Evolutionary conservation across 75 land plant genomes (phyloP).

Genomic region (Pinus tabuliformis): DNA sequence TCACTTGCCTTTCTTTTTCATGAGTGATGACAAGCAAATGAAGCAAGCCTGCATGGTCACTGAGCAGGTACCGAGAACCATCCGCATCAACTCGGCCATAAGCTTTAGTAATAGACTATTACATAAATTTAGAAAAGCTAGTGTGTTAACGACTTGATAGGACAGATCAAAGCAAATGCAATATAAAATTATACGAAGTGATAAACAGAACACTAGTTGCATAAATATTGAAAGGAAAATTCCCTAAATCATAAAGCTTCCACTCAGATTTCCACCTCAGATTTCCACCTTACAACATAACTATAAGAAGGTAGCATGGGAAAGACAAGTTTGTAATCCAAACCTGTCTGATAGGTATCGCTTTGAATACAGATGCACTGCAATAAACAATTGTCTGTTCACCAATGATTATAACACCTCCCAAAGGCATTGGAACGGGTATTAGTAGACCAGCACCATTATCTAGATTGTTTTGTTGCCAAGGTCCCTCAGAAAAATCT

Average conservation of each 20-base stretch:
- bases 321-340: background rate
- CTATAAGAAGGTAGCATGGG: background rate
- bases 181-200: background rate
- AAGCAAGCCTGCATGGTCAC: constrained; percentile 90
- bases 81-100: constrained; percentile 99
- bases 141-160: background rate
- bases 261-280: background rate
- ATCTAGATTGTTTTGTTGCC: constrained; percentile 96
- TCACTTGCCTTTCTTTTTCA: constrained; percentile 86
- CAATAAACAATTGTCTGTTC: constrained; percentile 98
- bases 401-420: constrained; percentile 97
- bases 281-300: background rate
- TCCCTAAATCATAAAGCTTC: background rate
- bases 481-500: constrained; percentile 97
- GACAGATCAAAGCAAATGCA: background rate
- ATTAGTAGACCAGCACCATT: constrained; percentile 95
- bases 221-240: background rate
- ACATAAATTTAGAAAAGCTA: background rate
- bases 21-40: constrained; percentile 94
- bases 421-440: constrained; percentile 94
- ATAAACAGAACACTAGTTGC: too few species aligned
- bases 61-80: constrained; percentile 94
- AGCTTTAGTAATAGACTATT: constrained; percentile 92
- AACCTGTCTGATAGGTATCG: constrained; percentile 91
- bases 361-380: constrained; percentile 85